Evolutionary conservation across 371 early-diverging fungal species (phyloP), one percentile per base, ranked within the genome.

Genomic region (Mucor mucedo): DNA sequence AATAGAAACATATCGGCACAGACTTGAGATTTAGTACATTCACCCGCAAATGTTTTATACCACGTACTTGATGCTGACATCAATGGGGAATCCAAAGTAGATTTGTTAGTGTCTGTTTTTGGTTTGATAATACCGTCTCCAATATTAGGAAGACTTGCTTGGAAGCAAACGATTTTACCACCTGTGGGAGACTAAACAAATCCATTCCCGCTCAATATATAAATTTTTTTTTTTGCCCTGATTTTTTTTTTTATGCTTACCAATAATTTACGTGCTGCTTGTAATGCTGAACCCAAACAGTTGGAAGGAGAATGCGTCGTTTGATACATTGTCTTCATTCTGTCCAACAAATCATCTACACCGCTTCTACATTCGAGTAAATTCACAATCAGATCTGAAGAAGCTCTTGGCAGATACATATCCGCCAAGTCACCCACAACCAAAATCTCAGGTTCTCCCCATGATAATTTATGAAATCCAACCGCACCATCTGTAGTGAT

Each of bases 1-100:
- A 96, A 90, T 7, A 94, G 63, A 73, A 96, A 92, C 69, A 93
- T 81, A 66, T 95, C 95, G 1, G 95, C 85, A 29, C 89, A 88
- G 44, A 97, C 87, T 66, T 95, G 93, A 10, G 84, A 63, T 38
- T 87, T 88, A 27, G 91, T 84, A 66, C 95, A 91, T 47, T 90
- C 88, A 0, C 82, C 85, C 1, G 96, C 94, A 66, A 94, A 84
- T 30, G 79, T 80, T 71, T 94, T 94, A 83, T 95, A 98, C 76
- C 92, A 95, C 0, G 64, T 58, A 58, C 68, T 82, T 9, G 84
- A 78, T 3, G 91, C 87, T 40, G 88, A 81, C 63, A 92, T 78
- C 32, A 93, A 68, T 4, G 73, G 68, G 8, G 53, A 42, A 30
- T 79, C 81, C 52, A 70, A 76, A 65, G 42, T 76, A 48, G 52